Conservation (phyloP, 768 basidiomycete species). For the Rhizopogon vulgaris region DNA sequence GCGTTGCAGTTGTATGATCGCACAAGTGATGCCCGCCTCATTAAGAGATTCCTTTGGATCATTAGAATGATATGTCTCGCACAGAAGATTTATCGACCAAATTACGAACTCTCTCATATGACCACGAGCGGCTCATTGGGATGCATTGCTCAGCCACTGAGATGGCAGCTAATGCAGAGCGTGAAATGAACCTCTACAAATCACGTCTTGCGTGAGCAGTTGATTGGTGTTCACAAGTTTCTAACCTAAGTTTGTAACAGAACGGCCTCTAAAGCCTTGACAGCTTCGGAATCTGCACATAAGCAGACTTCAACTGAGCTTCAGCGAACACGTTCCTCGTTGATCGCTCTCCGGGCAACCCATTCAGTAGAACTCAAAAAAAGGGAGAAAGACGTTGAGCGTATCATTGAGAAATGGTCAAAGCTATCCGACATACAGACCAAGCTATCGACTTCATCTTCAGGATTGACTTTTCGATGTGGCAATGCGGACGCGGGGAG, state of each 20-base stretch:
- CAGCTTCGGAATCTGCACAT: slow-evolving; percentile 56
- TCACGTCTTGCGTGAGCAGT: slow-evolving; percentile 60
- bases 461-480: slow-evolving; percentile 46
- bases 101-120: slow-evolving; percentile 71
- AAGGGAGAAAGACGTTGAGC: slow-evolving; percentile 74
- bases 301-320: slow-evolving; percentile 68
- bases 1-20: slow-evolving; percentile 23
- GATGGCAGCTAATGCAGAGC: slow-evolving; percentile 63
- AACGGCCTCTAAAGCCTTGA: slow-evolving; percentile 45
- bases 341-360: slow-evolving; percentile 65
- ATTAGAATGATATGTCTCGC: slow-evolving; percentile 68
- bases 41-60: slow-evolving; percentile 12
- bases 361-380: slow-evolving; percentile 73
- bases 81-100: slow-evolving; percentile 74
- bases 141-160: slow-evolving; percentile 60
- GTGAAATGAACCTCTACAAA: slow-evolving; percentile 71
- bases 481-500: slow-evolving; percentile 45
- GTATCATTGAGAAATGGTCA: slow-evolving; percentile 67
- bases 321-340: slow-evolving; percentile 59
- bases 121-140: slow-evolving; percentile 66
- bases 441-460: slow-evolving; percentile 42
- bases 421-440: slow-evolving; percentile 65
- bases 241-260: slow-evolving; percentile 25
- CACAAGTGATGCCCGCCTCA: neutral
- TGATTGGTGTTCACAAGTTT: neutral